Base-by-base conservation (phyloP, 2,329 filamentous ascomycete species). In the Hymenoscyphus occultus region DNA sequence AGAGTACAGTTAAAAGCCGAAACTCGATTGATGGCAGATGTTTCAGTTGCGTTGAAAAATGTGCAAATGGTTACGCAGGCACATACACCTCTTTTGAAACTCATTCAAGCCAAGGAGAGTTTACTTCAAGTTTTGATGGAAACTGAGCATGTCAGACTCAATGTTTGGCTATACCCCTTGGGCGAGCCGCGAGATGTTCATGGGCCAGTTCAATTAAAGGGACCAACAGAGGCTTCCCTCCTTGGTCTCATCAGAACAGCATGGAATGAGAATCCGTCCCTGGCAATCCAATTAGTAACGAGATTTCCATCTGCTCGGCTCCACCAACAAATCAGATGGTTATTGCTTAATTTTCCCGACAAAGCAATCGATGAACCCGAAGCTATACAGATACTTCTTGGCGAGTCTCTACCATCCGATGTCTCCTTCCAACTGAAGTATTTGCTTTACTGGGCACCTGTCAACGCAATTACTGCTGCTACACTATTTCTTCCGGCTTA, bases 401-500 rank as follows among this genome's bases (percentile, higher is more conserved):
- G 91, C 22, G 84, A 88, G 31, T 81, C 86, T 56, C 78, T 98
- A 60, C 93, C 93, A 0, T 81, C 82, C 48, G 94, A 98, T 77
- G 84, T 98, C 56, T 88, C 86, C 62, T 88, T 88, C 71, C 93
- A 97, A 77, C 83, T 98, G 62, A 97, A 94, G 87, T 97, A 96
- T 77, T 81, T 99, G 16, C 81, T 99, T 1, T 97, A 91, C 79
- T 99, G 95, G 95, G 86, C 90, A 28, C 88, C 95, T 0, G 89
- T 97, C 39, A 97, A 97, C 74, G 95, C 95, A 0, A 90, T 97
- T 67, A 95, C 93, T 10, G 93, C 96, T 0, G 89, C 96, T 6
- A 97, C 93, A 0, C 93, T 96, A 78, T 98, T 99, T 80, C 77
- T 97, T 71, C 96, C 96, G 0, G 88, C 90, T 0, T 99, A 96